Base-by-base conservation (phyloP, 2,329 filamentous ascomycete genomes). In the Colletotrichum orbiculare region DNA sequence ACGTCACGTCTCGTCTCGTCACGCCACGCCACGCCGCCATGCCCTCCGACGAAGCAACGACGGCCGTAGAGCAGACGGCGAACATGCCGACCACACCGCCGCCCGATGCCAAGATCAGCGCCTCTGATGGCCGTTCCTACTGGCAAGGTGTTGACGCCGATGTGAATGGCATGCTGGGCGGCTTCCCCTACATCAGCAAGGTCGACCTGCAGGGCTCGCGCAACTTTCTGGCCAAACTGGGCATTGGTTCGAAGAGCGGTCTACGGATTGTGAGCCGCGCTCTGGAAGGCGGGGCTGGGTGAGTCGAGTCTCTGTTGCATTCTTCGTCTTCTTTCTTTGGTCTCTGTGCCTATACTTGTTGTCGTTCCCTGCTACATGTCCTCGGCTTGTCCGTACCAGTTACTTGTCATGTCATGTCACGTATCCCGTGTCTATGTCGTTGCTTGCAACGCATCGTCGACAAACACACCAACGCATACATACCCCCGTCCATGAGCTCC, bases 121-220 rank as follows among this genome's bases (percentile, higher is more conserved):
- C 71, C 2, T 73, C 73, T 11, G 77, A 78, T 50, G 76, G 78
- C 12, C 75, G 75, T 13, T 71, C 73, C 33, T 87, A 86, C 73
- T 87, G 84, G 84, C 73, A 83, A 56, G 70, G 73, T 25, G 71
- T 82, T 56, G 75, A 76, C 2, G 79, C 82, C 46, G 78, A 82
- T 54, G 76, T 81, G 50, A 85, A 91, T 71, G 92, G 93, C 73
- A 94, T 96, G 90, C 89, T 97, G 2, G 94, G 93, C 67, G 92
- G 94, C 77, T 81, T 81, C 75, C 80, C 11, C 83, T 88, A 59
- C 74, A 85, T 92, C 72, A 90, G 88, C 39, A 85, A 87, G 67
- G 85, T 91, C 65, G 92, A 94, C 74, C 81, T 95, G 8, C 87
- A 68, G 60, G 90, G 89, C 46, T 92, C 88, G 0, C 83, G 85